Percentiles rank a stretch among this genome's conserved stretches.
Evolutionary conservation across 1,139 yeast genomes (phyloP).

Genomic region (Geotrichum phurueaensis): DNA sequence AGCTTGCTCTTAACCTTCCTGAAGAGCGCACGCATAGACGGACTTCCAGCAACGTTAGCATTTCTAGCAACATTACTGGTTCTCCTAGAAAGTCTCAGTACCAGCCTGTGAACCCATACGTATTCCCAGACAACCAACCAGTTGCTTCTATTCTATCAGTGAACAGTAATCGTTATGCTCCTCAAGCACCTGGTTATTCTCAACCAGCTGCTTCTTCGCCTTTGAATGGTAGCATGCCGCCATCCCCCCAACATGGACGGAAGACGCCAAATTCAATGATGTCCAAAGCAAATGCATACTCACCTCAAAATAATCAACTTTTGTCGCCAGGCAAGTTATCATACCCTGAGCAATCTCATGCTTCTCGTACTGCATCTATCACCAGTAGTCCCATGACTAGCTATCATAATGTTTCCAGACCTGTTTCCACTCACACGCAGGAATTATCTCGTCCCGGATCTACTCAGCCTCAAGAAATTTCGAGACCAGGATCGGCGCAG

Average conservation of each 20-base stretch:
- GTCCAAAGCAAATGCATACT: not conserved
- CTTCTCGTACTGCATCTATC: not conserved
- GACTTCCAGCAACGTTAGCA: not conserved
- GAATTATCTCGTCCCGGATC: slow-evolving; percentile 1
- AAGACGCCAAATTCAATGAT: not conserved
- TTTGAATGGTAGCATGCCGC: not conserved
- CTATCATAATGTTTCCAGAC: not conserved
- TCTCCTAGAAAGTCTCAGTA: slow-evolving; percentile 1
- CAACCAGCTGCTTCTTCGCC: not conserved
- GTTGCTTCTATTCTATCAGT: not conserved
- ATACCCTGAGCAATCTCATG: not conserved
- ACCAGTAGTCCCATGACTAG: not conserved
- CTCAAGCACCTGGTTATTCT: not conserved
- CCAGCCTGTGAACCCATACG: not conserved
- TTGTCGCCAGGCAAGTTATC: not conserved
- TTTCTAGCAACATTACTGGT: not conserved
- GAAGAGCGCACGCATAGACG: slow-evolving; percentile 2
- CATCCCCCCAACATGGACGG: slow-evolving; percentile 3
- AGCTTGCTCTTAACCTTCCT: not conserved
- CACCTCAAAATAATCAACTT: not conserved
- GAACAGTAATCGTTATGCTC: slow-evolving; percentile 4
- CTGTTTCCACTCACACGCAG: not conserved
- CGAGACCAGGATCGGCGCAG: not conserved
- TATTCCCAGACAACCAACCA: slow-evolving; percentile 2
- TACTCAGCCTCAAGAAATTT: not conserved